A percentile compares a stretch with the other conserved stretches of the same genome.
phyloP scores from a whole-genome alignment of 306 rosid species.

The Potentilla sterilis region DNA sequence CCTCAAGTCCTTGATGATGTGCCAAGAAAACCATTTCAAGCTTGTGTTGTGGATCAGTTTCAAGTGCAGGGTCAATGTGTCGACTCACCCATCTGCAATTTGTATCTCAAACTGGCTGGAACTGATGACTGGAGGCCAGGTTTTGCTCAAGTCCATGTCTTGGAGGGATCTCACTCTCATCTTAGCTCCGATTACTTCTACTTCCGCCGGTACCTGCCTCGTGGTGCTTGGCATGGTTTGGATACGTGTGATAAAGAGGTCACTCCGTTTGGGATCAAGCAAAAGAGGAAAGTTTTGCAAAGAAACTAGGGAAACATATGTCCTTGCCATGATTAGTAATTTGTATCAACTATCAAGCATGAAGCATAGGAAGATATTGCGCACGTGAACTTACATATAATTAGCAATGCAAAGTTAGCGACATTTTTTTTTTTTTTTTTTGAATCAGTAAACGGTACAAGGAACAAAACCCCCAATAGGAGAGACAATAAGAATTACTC shows the following conservation, averaged over 20 bases:
- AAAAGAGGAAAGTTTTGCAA: conserved; percentile 43
- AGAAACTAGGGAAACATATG: neutral
- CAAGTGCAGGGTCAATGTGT: conserved; percentile 59
- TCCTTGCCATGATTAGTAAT: neutral
- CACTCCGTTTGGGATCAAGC: conserved; percentile 66
- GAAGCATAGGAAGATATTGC: too few species aligned
- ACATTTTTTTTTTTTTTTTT: too few species aligned
- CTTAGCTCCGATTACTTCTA: conserved; percentile 58
- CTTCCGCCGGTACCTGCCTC: conserved; percentile 56
- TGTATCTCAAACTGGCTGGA: conserved; percentile 65
- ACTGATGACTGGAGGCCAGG: conserved; percentile 83
- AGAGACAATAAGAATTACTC: too few species aligned
- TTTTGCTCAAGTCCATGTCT: conserved; percentile 48
- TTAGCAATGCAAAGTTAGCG: too few species aligned
- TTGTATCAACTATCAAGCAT: too few species aligned
- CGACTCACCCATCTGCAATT: conserved; percentile 57
- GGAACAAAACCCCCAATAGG: too few species aligned
- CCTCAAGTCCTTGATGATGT: conserved; percentile 58
- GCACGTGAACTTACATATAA: too few species aligned
- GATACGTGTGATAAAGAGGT: conserved; percentile 62
- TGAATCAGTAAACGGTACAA: too few species aligned
- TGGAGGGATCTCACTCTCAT: conserved; percentile 34
- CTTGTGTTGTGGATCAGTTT: conserved; percentile 71
- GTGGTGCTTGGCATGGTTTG: conserved; percentile 75
- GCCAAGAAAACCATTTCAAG: conserved; percentile 73